Evolutionary conservation across 805 yeast species (phyloP).

Genomic region (Kurtzmaniella cleridarum): DNA sequence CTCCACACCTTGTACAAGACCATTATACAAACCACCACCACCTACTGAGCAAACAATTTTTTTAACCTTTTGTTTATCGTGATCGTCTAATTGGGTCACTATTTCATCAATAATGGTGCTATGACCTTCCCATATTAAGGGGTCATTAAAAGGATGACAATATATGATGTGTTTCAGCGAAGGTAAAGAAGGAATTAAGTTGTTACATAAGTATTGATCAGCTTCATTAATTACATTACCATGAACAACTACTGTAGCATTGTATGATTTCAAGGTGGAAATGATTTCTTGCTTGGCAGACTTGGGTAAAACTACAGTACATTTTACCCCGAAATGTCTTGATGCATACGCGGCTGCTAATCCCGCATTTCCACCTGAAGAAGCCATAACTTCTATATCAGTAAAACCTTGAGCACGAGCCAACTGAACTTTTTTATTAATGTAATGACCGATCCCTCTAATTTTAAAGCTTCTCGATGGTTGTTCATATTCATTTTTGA

Average conservation of each 20-base stretch:
- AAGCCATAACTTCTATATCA: constrained; percentile 18
- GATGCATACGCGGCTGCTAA: constrained; percentile 28
- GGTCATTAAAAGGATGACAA: constrained; percentile 52
- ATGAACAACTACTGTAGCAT: constrained; percentile 18
- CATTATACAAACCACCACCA: constrained; percentile 55
- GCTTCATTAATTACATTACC: constrained; percentile 32
- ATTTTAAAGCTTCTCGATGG: constrained; percentile 57
- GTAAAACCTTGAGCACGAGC: constrained; percentile 14
- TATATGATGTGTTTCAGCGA: constrained; percentile 34
- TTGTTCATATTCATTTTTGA: constrained; percentile 49
- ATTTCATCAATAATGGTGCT: constrained; percentile 43
- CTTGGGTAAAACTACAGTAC: constrained; percentile 27
- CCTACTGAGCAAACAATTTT: constrained; percentile 53
- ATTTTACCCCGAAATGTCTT: constrained; percentile 13
- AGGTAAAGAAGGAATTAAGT: constrained; percentile 14
- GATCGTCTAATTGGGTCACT: constrained; percentile 17
- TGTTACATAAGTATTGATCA: constrained; percentile 34
- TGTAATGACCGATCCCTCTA: constrained; percentile 48
- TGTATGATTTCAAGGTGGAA: constrained; percentile 13
- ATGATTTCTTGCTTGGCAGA: constrained; percentile 15
- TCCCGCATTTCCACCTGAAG: constrained; percentile 35
- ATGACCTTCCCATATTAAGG: constrained; percentile 53
- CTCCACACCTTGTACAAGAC: constrained; percentile 42
- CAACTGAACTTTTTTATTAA: constrained; percentile 25
- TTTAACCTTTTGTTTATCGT: constrained; percentile 22